These are phyloP conservation scores for Monascus ruber DNA, from an alignment of 2,329 filamentous ascomycete genomes.

Conservation along the genomic window DNA sequence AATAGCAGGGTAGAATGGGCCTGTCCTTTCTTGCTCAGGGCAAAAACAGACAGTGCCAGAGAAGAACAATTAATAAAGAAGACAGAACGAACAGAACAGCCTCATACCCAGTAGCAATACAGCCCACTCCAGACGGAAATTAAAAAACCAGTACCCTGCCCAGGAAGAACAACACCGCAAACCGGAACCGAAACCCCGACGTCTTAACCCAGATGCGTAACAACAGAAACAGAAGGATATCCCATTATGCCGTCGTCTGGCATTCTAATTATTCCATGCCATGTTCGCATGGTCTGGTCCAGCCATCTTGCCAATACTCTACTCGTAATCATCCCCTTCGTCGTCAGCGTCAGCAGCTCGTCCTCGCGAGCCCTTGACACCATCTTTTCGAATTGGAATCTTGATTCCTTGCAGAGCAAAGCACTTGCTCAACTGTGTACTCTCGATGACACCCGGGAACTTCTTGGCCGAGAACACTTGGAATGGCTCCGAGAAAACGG, in stretches of 20 bases:
- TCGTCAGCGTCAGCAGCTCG: constrained; percentile 24
- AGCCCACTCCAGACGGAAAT: constrained; percentile 7
- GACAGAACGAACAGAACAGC: constrained; percentile 8
- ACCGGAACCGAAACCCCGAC: constrained; percentile 12
- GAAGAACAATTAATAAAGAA: background rate
- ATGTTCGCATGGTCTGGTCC: no score
- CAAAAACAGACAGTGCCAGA: no score
- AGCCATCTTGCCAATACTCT: background rate
- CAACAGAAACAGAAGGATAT: background rate
- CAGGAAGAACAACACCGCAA: constrained; percentile 15
- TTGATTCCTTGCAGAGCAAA: constrained; percentile 94
- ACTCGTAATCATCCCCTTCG: constrained; percentile 21
- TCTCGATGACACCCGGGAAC: constrained; percentile 94
- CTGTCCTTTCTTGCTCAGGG: no score
- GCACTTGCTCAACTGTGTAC: constrained; percentile 77
- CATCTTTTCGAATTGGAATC: constrained; percentile 89
- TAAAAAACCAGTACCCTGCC: constrained; percentile 5
- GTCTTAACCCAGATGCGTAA: constrained; percentile 11
- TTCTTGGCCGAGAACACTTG: constrained; percentile 96
- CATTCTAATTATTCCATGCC: no score
- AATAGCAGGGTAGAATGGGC: no score
- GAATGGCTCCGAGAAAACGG: constrained; percentile 78
- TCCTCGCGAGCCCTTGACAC: constrained; percentile 36
- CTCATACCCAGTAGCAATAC: constrained; percentile 20
- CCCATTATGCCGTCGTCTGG: no score